Percentiles rank a stretch among this genome's conserved stretches.
phyloP scores from a whole-genome alignment of 2,329 filamentous ascomycete genomes.

The Venturia nashicola region DNA sequence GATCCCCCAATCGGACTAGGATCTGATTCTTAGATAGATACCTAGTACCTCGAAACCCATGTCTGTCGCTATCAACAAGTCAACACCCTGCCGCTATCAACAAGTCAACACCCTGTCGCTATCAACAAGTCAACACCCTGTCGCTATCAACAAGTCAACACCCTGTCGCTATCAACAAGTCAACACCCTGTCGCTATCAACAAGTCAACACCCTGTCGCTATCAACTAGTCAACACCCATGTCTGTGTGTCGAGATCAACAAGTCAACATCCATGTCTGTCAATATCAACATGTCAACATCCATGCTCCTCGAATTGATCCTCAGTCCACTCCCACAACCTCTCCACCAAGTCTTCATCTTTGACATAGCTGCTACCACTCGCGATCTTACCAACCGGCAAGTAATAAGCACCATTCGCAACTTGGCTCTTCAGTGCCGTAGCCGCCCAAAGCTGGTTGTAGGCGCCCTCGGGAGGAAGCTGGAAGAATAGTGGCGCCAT shows the following conservation, averaged over 20 bases:
- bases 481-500: slow-evolving; percentile 6
- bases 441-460: slow-evolving; percentile 32
- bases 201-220: background rate
- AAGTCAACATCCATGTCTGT: background rate
- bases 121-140: background rate
- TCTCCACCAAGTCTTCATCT: slow-evolving; percentile 20
- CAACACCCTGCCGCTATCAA: background rate
- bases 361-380: slow-evolving; percentile 16
- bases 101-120: background rate
- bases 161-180: background rate
- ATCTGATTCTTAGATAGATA: background rate
- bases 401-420: slow-evolving; percentile 31
- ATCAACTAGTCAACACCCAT: background rate
- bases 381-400: slow-evolving; percentile 19
- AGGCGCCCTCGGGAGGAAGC: slow-evolving; percentile 20
- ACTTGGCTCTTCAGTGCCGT: slow-evolving; percentile 22
- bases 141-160: background rate
- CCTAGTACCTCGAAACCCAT: background rate
- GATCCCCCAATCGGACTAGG: background rate
- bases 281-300: background rate
- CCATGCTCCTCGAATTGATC: slow-evolving; percentile 16
- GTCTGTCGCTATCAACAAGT: background rate
- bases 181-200: background rate
- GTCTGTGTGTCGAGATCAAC: background rate
- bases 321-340: slow-evolving; percentile 27